Base-by-base conservation (phyloP, 768 basidiomycete species). In the Lentinula raphanica region DNA sequence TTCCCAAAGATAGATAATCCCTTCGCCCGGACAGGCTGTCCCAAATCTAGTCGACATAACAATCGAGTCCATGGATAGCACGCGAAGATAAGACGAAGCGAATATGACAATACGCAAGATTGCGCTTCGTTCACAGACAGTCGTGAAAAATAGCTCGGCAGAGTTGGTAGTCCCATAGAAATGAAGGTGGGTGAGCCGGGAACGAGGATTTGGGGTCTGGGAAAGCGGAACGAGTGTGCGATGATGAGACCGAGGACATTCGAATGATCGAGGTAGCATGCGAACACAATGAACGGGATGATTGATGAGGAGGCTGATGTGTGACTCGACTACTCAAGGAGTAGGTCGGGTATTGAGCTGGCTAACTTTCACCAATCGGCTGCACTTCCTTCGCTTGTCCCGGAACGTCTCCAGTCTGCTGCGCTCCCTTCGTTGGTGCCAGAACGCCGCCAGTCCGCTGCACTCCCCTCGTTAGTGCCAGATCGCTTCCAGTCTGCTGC, bases 401-500 rank as follows among this genome's bases (percentile, higher is more conserved):
- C 51, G 3, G 51, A 36, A 1, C 51, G 51, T 17, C 25, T 8
- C 51, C 51, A 53, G 23, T 53, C 51, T 21, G 51, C 51, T 5
- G 51, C 51, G 17, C 51, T 38, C 11, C 35, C 36, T n/a, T 53
- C 51, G 25, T n/a, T 39, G 12, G 51, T 53, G 11, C 51, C 51
- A 23, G 51, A 36, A 2, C 51, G 21, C 21, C 28, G n/a, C 51
- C 51, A 53, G 36, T 53, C 51, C 17, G 51, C 51, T 0, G 51
- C 35, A 39, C 51, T 38, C 12, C 31, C 36, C 40, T 53, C 51
- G 21, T 27, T 39, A 5, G 51, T 53, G 4, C 51, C 51, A 9
- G 51, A 36, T 1, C 51, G 51, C 13, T 17, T n/a, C 51, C 51
- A 53, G n/a, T 53, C 51, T 21, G 51, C 51, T 5, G 51, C 51